Evolutionary conservation across 2,329 filamentous ascomycete genomes (phyloP).

Genomic region (Talaromyces sp.): DNA sequence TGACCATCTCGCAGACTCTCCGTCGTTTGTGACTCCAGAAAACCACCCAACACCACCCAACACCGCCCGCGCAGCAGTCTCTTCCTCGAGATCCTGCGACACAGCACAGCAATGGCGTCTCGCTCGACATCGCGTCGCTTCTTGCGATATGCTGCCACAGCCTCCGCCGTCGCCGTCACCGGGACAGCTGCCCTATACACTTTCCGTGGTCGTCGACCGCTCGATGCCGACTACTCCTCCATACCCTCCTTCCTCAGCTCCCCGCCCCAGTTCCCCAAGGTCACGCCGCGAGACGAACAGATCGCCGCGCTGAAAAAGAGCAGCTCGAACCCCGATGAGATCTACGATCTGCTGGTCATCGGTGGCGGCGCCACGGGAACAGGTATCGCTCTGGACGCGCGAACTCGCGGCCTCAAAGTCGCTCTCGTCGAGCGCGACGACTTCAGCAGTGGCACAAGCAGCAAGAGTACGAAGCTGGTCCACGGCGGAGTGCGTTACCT

Average conservation of each 20-base stretch:
- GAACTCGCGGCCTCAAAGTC: conserved; percentile 71
- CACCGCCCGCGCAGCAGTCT: no score
- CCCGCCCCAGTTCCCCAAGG: conserved; percentile 44
- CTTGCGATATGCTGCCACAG: conserved; percentile 3
- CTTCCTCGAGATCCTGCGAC: not conserved
- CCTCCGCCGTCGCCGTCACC: not conserved
- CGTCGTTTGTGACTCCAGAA: not conserved
- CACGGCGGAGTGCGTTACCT: conserved; percentile 79
- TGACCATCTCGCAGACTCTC: not conserved
- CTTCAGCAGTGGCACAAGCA: conserved; percentile 75
- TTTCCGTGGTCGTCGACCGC: not conserved
- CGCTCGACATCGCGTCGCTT: conserved; percentile 1
- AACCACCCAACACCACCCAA: not conserved
- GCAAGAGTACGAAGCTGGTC: conserved; percentile 81
- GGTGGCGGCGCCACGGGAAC: conserved; percentile 74
- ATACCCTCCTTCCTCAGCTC: not conserved
- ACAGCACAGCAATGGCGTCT: not conserved
- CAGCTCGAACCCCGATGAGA: conserved; percentile 35
- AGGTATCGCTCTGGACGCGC: conserved; percentile 75
- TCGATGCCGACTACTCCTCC: not conserved
- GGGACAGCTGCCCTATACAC: not conserved
- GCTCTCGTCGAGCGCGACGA: conserved; percentile 77
- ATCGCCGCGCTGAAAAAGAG: conserved; percentile 48
- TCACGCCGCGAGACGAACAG: conserved; percentile 47
- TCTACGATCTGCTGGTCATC: conserved; percentile 73